These are phyloP conservation scores for Cryptococcus floricola DNA, from an alignment of 1,284 basidiomycete species.

Conservation along the genomic window DNA sequence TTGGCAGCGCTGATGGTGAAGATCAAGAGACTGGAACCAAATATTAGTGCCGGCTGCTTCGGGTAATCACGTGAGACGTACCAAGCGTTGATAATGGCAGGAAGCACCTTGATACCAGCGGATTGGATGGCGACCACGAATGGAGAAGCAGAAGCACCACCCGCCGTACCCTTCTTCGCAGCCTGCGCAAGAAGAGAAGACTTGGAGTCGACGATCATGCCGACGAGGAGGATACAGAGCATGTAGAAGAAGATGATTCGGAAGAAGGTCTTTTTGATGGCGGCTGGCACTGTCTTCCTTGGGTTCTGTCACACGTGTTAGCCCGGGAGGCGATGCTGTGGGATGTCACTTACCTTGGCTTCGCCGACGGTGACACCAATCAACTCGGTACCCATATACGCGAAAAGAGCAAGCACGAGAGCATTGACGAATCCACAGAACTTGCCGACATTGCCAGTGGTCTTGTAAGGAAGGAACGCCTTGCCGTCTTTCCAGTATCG, in stretches of 20 bases:
- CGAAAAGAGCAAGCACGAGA: slow-evolving; percentile 53
- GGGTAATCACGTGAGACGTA: background rate
- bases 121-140: slow-evolving; percentile 61
- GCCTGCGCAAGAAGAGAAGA: slow-evolving; percentile 45
- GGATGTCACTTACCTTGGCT: slow-evolving; percentile 28
- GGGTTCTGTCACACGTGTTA: slow-evolving; percentile 50
- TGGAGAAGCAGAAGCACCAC: slow-evolving; percentile 67
- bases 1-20: slow-evolving; percentile 52
- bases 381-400: slow-evolving; percentile 61
- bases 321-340: background rate
- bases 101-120: slow-evolving; percentile 51
- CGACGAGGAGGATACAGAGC: slow-evolving; percentile 55
- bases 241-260: slow-evolving; percentile 67
- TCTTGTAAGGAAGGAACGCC: slow-evolving; percentile 39
- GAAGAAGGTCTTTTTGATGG: slow-evolving; percentile 56
- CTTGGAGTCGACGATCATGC: slow-evolving; percentile 55
- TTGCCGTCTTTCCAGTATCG: slow-evolving; percentile 55
- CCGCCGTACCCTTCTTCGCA: slow-evolving; percentile 56
- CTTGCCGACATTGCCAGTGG: slow-evolving; percentile 21
- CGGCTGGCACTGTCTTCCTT: slow-evolving; percentile 58
- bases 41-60: background rate
- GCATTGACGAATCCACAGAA: slow-evolving; percentile 41
- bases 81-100: slow-evolving; percentile 52
- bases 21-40: slow-evolving; percentile 25
- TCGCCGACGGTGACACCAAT: slow-evolving; percentile 53